Evolutionary conservation across 106 monocot species (phyloP), one percentile per base, ranked within the genome.

Genomic region (Dioscorea dumetorum): DNA sequence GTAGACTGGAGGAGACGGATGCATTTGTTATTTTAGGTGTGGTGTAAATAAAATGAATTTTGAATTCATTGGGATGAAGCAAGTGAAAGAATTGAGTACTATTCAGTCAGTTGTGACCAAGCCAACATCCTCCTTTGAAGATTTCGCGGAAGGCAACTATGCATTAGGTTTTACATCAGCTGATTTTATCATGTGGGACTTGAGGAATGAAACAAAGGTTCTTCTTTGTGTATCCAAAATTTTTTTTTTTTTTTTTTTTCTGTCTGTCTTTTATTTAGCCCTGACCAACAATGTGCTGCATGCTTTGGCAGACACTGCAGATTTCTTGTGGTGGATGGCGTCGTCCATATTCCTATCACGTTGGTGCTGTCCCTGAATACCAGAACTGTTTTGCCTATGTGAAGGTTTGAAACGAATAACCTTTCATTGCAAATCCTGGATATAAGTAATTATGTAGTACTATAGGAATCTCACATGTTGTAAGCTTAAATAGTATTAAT

Each of bases 281-380:
- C 5, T 19, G 56, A 20, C 16, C 19, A 16, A 56, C 54, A 18
- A 56, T 19, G 41, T 41, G 6, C 9, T 41, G 41, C 33, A 54
- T 24, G 22, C 12, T 68, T 75, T 48, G n/a, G 49, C 71, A 92
- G 97, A 70, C 77, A 48, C 49, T 76, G 60, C 81, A 84, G 72
- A 78, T 92, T 74, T 73, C 92, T 74, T 97, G 97, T 83, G 97
- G 97, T 14, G 97, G 97, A 35, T 91, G 97, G 97, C 79, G 91
- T 14, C 79, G 97, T 4, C 86, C 97, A 21, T 84, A 87, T 69
- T 81, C 89, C 70, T 92, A 87, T 81, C 71, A 87, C 81, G 74
- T 97, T 64, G 97, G 97, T 32, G 67, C 56, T 24, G 52, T 74
- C 52, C 92, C 97, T 60, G 82, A 82, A 67, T 70, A 77, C 62